Conservation (phyloP, 208 protist genomes). For the Wallacemonas rigidus region DNA sequence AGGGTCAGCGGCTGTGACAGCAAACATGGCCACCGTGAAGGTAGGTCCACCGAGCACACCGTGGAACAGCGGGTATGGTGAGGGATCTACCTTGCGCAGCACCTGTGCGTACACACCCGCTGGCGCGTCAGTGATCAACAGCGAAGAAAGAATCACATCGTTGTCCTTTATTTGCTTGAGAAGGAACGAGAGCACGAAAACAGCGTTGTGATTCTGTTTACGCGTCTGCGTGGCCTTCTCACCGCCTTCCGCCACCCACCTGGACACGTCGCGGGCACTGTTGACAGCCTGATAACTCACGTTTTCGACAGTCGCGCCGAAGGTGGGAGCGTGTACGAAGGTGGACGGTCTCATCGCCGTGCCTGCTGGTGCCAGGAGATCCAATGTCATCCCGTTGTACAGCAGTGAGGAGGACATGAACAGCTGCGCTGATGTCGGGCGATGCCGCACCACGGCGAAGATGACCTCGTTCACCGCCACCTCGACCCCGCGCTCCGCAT, state of each 20-base stretch:
- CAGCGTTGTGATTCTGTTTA: conserved; percentile 21
- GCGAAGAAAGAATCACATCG: conserved; percentile 66
- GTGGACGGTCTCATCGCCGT: conserved; percentile 19
- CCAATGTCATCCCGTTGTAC: conserved; percentile 42
- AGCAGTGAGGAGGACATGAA: conserved; percentile 47
- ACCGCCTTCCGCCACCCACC: conserved; percentile 28
- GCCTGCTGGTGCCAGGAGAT: conserved; percentile 34
- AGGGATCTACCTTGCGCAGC: conserved; percentile 32
- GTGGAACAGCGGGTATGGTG: conserved; percentile 51
- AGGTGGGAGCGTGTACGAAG: conserved; percentile 36
- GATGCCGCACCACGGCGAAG: conserved; percentile 36
- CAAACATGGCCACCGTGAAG: conserved; percentile 51
- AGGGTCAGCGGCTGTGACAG: conserved; percentile 35
- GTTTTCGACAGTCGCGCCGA: conserved; percentile 48
- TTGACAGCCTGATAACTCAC: conserved; percentile 41
- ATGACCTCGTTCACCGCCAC: conserved; percentile 42
- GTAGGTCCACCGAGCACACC: conserved; percentile 49
- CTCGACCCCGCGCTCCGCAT: conserved; percentile 17
- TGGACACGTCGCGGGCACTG: conserved; percentile 17
- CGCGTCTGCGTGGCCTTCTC: conserved; percentile 18
- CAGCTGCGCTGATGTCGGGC: conserved; percentile 38
- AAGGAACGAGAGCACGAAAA: conserved; percentile 56
- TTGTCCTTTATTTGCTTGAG: conserved; percentile 49
- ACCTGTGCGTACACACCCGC: conserved; percentile 36
- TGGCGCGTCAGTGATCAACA: conserved; percentile 52